A percentile compares a stretch with the other conserved stretches of the same genome.
phyloP scores from a whole-genome alignment of 208 protist genomes.

The Trypanosomatidae sp. region DNA sequence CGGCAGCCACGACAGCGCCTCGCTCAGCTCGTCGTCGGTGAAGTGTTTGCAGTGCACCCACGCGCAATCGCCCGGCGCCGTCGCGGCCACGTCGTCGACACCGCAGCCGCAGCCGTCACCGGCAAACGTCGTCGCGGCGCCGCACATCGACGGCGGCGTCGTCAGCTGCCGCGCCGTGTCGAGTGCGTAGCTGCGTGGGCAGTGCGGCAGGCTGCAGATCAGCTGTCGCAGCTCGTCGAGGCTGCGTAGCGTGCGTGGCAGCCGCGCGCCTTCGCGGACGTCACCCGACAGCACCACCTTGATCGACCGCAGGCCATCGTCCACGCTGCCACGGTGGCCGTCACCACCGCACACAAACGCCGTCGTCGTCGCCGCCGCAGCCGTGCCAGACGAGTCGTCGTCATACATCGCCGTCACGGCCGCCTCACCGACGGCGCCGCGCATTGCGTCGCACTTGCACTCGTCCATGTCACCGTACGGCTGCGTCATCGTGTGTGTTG shows the following conservation, averaged over 20 bases:
- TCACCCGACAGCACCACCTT: background rate
- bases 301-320: background rate
- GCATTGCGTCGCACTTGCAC: no score
- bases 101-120: background rate
- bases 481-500: no score
- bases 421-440: no score
- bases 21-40: conserved; percentile 6
- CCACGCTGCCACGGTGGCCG: no score
- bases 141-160: no score
- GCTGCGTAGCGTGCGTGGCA: background rate
- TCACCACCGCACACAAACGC: no score
- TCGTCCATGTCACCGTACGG: no score
- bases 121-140: no score
- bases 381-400: no score
- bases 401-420: no score
- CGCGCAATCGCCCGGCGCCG: conserved; percentile 3
- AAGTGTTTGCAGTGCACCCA: conserved; percentile 21
- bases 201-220: background rate
- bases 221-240: background rate
- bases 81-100: background rate
- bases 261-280: background rate
- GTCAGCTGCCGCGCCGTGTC: background rate
- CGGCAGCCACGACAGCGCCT: conserved; percentile 23
- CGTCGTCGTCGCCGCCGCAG: no score
- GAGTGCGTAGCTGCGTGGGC: background rate